Evolutionary conservation across 2,329 filamentous ascomycete species (phyloP).

Genomic region (Eutypella sp.): DNA sequence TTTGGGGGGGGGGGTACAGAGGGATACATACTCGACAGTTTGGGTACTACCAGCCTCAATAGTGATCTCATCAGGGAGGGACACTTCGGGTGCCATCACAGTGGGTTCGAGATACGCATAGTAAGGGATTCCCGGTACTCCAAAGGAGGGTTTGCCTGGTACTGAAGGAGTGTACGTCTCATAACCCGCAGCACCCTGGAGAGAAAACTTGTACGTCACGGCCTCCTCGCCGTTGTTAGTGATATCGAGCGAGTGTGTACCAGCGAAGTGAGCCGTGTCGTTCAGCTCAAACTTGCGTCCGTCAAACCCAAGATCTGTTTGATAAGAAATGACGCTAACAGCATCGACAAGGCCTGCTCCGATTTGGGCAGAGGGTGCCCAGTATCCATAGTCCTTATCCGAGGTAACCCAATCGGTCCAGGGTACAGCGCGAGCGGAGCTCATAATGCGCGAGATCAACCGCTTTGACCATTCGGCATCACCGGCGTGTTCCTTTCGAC

Average conservation of each 20-base stretch:
- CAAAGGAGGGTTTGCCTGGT: conserved; percentile 5
- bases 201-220: conserved; percentile 30
- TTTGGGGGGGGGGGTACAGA: not conserved
- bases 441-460: conserved; percentile 22
- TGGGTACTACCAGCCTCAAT: conserved; percentile 12
- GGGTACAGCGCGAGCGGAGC: conserved; percentile 21
- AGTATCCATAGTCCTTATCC: conserved; percentile 13
- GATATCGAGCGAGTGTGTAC: conserved; percentile 30
- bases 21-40: conserved; percentile 15
- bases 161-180: conserved; percentile 11
- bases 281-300: conserved; percentile 38
- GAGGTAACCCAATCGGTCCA: conserved; percentile 22
- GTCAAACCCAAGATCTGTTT: conserved; percentile 29
- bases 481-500: conserved; percentile 16
- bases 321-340: conserved; percentile 29
- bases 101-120: conserved; percentile 11
- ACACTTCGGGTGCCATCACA: conserved; percentile 11
- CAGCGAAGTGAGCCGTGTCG: conserved; percentile 34
- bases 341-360: conserved; percentile 35
- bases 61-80: conserved; percentile 9
- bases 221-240: conserved; percentile 30
- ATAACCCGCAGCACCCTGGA: conserved; percentile 17
- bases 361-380: conserved; percentile 34
- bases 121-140: conserved; percentile 8
- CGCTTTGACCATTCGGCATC: conserved; percentile 19